Evolutionary conservation across 2,329 filamentous ascomycete genomes (phyloP).

Genomic region (Diaporthe velutina): DNA sequence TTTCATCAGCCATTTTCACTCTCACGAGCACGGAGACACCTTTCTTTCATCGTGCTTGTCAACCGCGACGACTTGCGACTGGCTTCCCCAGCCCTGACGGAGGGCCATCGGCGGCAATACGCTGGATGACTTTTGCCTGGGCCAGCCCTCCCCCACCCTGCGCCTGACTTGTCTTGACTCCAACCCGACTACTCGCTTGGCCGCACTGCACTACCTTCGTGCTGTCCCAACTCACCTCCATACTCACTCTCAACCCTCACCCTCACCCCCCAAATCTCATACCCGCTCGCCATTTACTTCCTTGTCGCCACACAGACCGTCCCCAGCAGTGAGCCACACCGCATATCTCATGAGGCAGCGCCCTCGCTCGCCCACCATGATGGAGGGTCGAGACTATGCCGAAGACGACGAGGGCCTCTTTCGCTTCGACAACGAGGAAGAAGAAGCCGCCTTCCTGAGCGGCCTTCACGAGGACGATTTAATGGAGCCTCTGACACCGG

Average conservation of each 20-base stretch:
- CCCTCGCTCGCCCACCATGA: constrained; percentile 30
- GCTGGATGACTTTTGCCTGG: constrained; percentile 10
- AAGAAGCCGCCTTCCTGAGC: constrained; percentile 32
- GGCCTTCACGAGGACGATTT: constrained; percentile 28
- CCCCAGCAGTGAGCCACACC: neutral
- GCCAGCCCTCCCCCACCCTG: constrained; percentile 11
- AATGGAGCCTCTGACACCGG: constrained; percentile 34
- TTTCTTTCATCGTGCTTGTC: neutral
- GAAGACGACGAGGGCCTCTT: constrained; percentile 36
- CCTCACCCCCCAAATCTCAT: neutral
- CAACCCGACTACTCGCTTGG: constrained; percentile 12
- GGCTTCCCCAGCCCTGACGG: neutral
- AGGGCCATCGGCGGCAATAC: constrained; percentile 9
- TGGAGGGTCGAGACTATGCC: constrained; percentile 36
- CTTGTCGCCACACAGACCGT: neutral
- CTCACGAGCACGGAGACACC: neutral
- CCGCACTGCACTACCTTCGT: neutral
- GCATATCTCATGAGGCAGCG: constrained; percentile 25
- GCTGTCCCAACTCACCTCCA: neutral
- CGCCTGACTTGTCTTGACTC: constrained; percentile 12
- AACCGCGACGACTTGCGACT: neutral
- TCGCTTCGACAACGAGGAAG: constrained; percentile 37
- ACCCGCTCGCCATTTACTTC: neutral
- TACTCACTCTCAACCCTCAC: neutral
- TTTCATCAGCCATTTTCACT: neutral